Evolutionary conservation across 2,329 filamentous ascomycete genomes (phyloP).

Genomic region (Aureobasidium zeae): DNA sequence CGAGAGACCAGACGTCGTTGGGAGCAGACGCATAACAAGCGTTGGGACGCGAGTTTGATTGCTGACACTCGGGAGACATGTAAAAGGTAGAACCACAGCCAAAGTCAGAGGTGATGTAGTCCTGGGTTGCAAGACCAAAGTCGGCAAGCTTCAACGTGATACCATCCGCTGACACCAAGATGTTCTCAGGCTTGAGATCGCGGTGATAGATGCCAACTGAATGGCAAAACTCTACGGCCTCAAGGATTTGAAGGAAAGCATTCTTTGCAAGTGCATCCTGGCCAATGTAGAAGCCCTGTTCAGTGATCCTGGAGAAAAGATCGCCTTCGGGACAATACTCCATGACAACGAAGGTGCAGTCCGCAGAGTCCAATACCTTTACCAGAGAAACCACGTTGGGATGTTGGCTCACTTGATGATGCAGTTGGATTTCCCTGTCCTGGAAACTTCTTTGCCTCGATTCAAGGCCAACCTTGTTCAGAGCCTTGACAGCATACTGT

Average conservation of each 20-base stretch:
- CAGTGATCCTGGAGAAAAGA: conserved; percentile 94
- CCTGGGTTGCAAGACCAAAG: conserved; percentile 87
- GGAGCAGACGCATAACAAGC: conserved; percentile 82
- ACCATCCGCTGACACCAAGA: conserved; percentile 80
- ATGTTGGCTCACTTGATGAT: conserved; percentile 81
- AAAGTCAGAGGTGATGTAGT: conserved; percentile 80
- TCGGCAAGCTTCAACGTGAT: conserved; percentile 91
- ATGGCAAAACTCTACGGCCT: conserved; percentile 95
- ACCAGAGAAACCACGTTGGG: conserved; percentile 88
- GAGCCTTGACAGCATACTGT: conserved; percentile 89
- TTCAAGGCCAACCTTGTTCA: conserved; percentile 91
- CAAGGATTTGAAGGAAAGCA: conserved; percentile 88
- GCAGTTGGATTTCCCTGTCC: conserved; percentile 82
- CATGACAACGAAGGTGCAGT: conserved; percentile 92
- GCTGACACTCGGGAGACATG: conserved; percentile 99
- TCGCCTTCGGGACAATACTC: conserved; percentile 97
- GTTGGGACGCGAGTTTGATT: conserved; percentile 57
- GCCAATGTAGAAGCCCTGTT: conserved; percentile 83
- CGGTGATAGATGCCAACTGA: conserved; percentile 88
- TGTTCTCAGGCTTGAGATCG: conserved; percentile 97
- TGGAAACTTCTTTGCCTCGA: conserved; percentile 81
- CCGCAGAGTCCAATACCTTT: conserved; percentile 82
- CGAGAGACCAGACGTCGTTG: conserved; percentile 97
- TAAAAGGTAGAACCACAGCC: conserved; percentile 98
- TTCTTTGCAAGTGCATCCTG: conserved; percentile 81